Evolutionary conservation across 306 rosid genomes (phyloP).

Genomic region (Aeschynomene evenia): DNA sequence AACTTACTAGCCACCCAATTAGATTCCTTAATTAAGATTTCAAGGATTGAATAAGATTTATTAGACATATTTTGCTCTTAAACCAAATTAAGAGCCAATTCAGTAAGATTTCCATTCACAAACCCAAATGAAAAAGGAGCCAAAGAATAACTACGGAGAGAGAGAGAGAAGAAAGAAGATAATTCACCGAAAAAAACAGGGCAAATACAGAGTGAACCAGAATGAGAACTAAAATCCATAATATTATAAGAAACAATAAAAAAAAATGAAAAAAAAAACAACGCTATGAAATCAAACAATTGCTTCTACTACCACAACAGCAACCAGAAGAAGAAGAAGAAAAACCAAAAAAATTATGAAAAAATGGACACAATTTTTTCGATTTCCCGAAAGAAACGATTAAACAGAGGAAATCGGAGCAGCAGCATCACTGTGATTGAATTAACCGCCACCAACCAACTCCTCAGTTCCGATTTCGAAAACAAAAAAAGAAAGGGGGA

Average conservation of each 20-base stretch:
- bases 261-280: background rate
- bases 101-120: background rate
- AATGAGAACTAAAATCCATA: background rate
- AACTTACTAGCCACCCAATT: background rate
- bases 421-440: no score
- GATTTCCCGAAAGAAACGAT: slow-evolving; percentile 21
- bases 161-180: background rate
- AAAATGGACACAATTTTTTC: background rate
- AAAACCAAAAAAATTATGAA: no score
- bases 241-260: background rate
- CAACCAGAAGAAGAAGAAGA: background rate
- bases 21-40: background rate
- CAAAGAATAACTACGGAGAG: background rate
- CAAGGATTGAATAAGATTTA: background rate
- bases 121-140: background rate
- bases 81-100: background rate
- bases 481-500: no score
- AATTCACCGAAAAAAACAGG: background rate
- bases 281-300: slow-evolving; percentile 3
- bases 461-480: no score
- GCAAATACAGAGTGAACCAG: background rate
- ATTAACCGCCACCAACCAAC: background rate
- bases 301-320: background rate
- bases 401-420: slow-evolving; percentile 13
- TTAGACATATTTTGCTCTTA: background rate